Percentiles rank a stretch among this genome's conserved stretches.
These are phyloP conservation scores for Hura crepitans DNA, from an alignment of 441 rosid genomes.

Conservation along the genomic window DNA sequence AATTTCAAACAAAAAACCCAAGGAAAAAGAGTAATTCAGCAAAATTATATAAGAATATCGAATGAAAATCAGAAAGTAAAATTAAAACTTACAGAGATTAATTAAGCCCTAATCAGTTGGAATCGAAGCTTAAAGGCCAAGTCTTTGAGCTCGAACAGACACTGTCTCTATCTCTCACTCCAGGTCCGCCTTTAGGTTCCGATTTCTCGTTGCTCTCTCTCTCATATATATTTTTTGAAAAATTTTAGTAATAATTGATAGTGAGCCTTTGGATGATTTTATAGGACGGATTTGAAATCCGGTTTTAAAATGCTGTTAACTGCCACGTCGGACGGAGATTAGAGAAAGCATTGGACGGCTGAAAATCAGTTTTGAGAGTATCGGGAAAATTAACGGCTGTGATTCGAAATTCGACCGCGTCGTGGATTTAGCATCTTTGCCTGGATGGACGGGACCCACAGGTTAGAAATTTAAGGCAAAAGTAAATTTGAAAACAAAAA, in stretches of 20 bases:
- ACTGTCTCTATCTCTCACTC: neutral
- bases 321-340: conserved; percentile 48
- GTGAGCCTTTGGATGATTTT: conserved; percentile 11
- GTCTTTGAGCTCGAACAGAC: conserved; percentile 6
- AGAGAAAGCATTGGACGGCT: conserved; percentile 31
- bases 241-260: neutral
- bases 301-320: conserved; percentile 60
- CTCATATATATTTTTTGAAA: neutral
- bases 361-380: conserved; percentile 22
- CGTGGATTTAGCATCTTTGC: conserved; percentile 13
- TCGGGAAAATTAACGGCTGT: conserved; percentile 32
- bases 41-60: neutral
- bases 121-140: neutral
- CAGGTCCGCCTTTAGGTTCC: neutral
- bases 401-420: conserved; percentile 20
- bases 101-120: conserved; percentile 12
- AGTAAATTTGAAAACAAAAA: neutral
- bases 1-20: neutral
- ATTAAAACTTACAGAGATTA: conserved; percentile 27
- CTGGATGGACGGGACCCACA: conserved; percentile 17
- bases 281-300: conserved; percentile 59
- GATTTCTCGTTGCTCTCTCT: conserved; percentile 18
- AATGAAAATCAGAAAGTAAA: conserved; percentile 9
- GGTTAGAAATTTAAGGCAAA: neutral
- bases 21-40: neutral